These are phyloP conservation scores for Xerocomellus chrysenteron DNA, from an alignment of 768 basidiomycete species.

Conservation along the genomic window DNA sequence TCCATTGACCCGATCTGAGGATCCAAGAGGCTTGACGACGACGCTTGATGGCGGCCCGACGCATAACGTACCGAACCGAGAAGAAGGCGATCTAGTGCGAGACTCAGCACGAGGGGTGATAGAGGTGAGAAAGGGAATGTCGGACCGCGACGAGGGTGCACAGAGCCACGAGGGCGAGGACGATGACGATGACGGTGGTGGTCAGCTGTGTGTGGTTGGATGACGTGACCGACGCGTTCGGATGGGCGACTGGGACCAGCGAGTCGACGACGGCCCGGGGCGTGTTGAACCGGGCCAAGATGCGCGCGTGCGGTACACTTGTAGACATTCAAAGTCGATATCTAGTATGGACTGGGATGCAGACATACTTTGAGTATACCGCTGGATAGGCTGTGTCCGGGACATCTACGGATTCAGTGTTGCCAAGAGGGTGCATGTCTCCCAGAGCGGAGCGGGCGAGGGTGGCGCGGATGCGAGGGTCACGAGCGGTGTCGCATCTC, in stretches of 20 bases:
- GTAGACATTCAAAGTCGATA: not conserved
- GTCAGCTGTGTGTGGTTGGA: not conserved
- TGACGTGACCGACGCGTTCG: not conserved
- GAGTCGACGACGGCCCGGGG: slow-evolving; percentile 13
- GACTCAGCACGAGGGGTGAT: not conserved
- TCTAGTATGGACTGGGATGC: not conserved
- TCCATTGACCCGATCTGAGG: slow-evolving; percentile 21
- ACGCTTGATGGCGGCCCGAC: slow-evolving; percentile 16
- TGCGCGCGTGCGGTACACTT: not conserved
- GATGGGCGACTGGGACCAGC: slow-evolving; percentile 1
- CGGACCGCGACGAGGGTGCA: slow-evolving; percentile 13
- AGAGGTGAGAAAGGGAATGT: not conserved
- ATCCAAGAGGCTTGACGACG: slow-evolving; percentile 29
- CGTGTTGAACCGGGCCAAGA: not conserved
- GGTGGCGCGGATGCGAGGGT: too few species aligned
- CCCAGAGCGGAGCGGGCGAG: not conserved
- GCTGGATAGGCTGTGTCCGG: too few species aligned
- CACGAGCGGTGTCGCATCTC: too few species aligned
- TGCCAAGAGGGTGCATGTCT: not conserved
- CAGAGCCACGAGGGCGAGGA: not conserved
- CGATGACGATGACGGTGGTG: not conserved
- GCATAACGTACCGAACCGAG: slow-evolving; percentile 15
- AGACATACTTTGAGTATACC: slow-evolving; percentile 6
- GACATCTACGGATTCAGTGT: not conserved
- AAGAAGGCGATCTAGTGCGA: slow-evolving; percentile 12